These are phyloP conservation scores for Canariomyces notabilis DNA, from an alignment of 2,329 filamentous ascomycete genomes.

Conservation along the genomic window DNA sequence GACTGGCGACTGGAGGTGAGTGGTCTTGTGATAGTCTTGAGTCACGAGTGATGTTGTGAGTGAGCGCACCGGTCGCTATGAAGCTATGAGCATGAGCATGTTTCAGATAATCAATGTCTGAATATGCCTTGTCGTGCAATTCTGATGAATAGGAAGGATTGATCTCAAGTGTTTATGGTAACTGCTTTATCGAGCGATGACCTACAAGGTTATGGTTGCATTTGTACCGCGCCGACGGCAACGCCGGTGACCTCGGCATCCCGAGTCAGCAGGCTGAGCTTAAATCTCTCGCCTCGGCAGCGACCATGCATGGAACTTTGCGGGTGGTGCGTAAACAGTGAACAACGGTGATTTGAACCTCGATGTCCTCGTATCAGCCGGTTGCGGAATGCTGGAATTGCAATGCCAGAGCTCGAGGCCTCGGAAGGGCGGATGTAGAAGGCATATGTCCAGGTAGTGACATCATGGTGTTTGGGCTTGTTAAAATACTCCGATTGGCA, in stretches of 20 bases:
- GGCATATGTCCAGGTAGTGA: too few relatives aligned
- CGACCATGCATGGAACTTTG: neutral
- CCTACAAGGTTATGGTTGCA: conserved; percentile 9
- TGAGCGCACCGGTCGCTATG: neutral
- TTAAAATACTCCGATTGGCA: neutral
- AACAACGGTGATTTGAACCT: neutral
- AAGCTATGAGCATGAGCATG: too few relatives aligned
- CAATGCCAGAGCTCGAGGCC: too few relatives aligned
- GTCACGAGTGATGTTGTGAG: neutral
- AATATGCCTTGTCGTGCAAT: too few relatives aligned
- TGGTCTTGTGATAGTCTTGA: neutral
- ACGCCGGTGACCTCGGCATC: conserved; percentile 8
- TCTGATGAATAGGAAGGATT: too few relatives aligned
- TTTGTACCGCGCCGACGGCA: neutral
- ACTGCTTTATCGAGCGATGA: neutral
- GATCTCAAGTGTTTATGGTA: too few relatives aligned
- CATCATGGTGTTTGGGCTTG: neutral
- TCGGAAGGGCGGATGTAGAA: too few relatives aligned
- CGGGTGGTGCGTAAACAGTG: neutral
- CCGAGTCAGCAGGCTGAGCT: neutral
- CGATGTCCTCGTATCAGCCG: neutral
- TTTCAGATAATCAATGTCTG: too few relatives aligned
- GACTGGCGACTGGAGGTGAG: neutral
- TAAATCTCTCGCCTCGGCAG: neutral
- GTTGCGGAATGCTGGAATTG: neutral